Evolutionary conservation across 1,284 basidiomycete species (phyloP), one percentile per base, ranked within the genome.

Genomic region (Microbotryum saponariae): DNA sequence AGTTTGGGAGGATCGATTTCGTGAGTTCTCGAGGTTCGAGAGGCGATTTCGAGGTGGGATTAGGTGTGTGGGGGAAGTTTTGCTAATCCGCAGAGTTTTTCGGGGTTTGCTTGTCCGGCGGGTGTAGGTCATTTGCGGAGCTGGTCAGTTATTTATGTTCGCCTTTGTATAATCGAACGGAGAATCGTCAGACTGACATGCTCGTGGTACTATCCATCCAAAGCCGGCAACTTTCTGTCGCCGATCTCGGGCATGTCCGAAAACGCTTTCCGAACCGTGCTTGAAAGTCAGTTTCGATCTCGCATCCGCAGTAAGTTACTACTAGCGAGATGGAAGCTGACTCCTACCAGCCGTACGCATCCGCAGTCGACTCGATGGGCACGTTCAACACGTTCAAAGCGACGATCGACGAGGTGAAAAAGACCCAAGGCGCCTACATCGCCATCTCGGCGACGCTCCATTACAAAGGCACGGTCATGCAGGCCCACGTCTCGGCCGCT

Each of bases 341-440:
- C 27, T 27, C 27, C 6, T 27, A 5, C 6, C 27, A 27, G 6
- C 6, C 27, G 27, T 6, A 27, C 27, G 6, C 27, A 27, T 27
- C 27, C 27, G 47, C 31, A 37, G 45, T 44, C 9, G 44, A 45
- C 29, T 62, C 89, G 86, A 79, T 96, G 47, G 93, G 93, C 29
- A 92, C 90, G 3, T 97, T 86, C 80, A 87, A 97, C 77, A 97
- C 93, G 9, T 82, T 97, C 76, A 94, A 96, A 75, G 91, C 91
- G 0, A 94, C 91, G 0, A 76, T 94, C 25, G 80, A 81, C 1
- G 80, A 89, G 70, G 71, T 94, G 46, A 83, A 88, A 58, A 78
- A 80, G 51, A 78, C 85, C 3, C 82, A 82, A 67, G 94, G 93
- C 31, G 79, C 88, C 5, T 97, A 94, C 77, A 83, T 97, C 60